phyloP scores from a whole-genome alignment of 495 filamentous ascomycete genomes.

The Aspergillus funiculosus region DNA sequence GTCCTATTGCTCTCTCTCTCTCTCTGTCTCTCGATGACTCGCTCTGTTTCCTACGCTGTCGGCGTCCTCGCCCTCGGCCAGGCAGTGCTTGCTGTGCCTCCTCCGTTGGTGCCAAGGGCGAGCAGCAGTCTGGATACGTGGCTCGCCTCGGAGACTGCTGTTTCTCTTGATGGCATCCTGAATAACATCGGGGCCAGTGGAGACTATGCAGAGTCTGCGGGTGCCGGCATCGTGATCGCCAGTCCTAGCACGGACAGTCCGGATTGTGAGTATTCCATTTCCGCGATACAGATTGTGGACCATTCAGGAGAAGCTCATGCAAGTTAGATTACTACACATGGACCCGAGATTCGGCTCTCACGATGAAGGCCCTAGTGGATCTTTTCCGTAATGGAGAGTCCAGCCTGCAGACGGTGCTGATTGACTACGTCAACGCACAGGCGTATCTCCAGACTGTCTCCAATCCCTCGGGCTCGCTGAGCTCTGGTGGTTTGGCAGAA shows the following conservation, averaged over 20 bases:
- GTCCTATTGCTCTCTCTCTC: no score
- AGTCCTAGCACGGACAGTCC: neutral
- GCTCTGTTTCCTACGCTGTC: no score
- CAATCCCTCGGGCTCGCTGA: constrained; percentile 53
- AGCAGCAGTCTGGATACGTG: constrained; percentile 39
- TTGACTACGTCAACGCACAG: constrained; percentile 50
- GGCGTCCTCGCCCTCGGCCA: constrained; percentile 22
- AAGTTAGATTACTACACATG: constrained; percentile 51
- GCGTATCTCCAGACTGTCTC: constrained; percentile 53
- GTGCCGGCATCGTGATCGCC: neutral
- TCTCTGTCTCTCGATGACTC: no score
- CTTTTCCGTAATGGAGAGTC: constrained; percentile 51
- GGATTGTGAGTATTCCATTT: neutral
- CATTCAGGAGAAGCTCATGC: neutral
- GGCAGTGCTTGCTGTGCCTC: constrained; percentile 20
- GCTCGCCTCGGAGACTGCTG: constrained; percentile 46
- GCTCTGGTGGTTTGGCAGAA: constrained; percentile 36
- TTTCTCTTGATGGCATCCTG: constrained; percentile 48
- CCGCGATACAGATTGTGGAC: no score
- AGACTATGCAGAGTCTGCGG: constrained; percentile 32
- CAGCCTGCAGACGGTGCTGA: constrained; percentile 47
- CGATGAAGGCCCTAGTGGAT: constrained; percentile 55
- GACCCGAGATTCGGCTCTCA: constrained; percentile 62
- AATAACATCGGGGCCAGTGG: constrained; percentile 57
- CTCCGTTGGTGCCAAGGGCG: constrained; percentile 19